These are phyloP conservation scores for Russula earlei DNA, from an alignment of 768 basidiomycete species.

Conservation along the genomic window DNA sequence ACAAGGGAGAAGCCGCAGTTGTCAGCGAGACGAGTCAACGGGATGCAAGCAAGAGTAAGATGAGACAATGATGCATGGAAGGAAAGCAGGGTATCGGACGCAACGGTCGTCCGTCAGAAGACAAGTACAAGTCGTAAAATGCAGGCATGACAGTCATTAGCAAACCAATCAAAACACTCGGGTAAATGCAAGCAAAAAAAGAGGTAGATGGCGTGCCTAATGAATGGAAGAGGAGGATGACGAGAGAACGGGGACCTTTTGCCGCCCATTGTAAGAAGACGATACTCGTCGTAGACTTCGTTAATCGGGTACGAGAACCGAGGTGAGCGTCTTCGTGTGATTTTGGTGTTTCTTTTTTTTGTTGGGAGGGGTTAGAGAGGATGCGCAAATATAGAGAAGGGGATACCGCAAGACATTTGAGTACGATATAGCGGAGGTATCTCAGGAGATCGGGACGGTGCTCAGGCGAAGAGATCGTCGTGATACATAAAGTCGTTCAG, in stretches of 20 bases:
- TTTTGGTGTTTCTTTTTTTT: background rate
- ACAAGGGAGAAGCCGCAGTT: slow-evolving; percentile 22
- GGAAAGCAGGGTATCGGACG: slow-evolving; percentile 11
- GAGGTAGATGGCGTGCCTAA: slow-evolving; percentile 9
- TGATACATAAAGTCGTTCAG: slow-evolving; percentile 6
- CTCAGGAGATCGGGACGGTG: background rate
- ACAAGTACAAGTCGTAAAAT: slow-evolving; percentile 9
- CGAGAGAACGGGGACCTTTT: slow-evolving; percentile 5
- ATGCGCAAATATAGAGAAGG: background rate
- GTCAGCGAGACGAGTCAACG: slow-evolving; percentile 5
- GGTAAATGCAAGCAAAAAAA: slow-evolving; percentile 11
- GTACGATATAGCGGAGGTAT: slow-evolving; percentile 3
- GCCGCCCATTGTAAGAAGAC: slow-evolving; percentile 2
- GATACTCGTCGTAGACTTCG: slow-evolving; percentile 6
- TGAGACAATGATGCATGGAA: slow-evolving; percentile 11
- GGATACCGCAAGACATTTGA: background rate
- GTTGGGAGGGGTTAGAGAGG: background rate
- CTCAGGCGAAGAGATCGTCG: slow-evolving; percentile 20
- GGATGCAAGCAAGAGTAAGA: slow-evolving; percentile 3
- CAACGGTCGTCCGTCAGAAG: background rate
- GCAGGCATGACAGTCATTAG: slow-evolving; percentile 12
- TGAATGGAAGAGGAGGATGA: background rate
- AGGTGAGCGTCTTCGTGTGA: background rate
- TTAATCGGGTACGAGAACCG: background rate
- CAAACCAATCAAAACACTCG: slow-evolving; percentile 11